Evolutionary conservation across 495 filamentous ascomycete genomes (phyloP), one percentile per base, ranked within the genome.

Genomic region (Filosporella fistucella): DNA sequence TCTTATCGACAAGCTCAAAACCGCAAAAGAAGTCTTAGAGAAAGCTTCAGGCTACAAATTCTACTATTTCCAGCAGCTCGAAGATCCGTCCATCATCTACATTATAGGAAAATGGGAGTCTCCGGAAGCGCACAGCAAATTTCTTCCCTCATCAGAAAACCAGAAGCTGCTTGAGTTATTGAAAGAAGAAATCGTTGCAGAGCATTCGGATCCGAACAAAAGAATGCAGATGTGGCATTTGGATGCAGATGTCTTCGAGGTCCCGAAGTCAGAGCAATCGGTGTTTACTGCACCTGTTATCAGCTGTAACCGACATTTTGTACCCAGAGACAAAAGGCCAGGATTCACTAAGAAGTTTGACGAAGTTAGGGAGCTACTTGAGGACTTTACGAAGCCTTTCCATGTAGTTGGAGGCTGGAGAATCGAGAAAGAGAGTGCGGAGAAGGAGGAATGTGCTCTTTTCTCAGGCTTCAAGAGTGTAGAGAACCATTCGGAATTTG

Each of bases 51-150:
- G 28, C 2, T 16, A 42, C 25, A 16, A 14, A 3, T 52, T 52
- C 26, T 12, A 35, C 14, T 52, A 34, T 36, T 64, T 75, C 38
- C 60, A 65, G 12, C 72, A 76, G 36, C 44, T 71, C 36, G 72
- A 79, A 43, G 69, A 78, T 50, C 68, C 69, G 8, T 54, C 57
- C 2, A 57, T 60, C 11, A 49, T 73, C n/a, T 68, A 79, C 42
- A 56, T 80, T 13, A 58, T 72, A 2, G 75, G 75, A 25, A 65
- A 67, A 18, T 81, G 77, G 78, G 63, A 65, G 12, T 74, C 72
- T 2, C 60, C 69, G 9, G 64, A 55, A 2, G 58, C 66, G 16
- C 78, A 81, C 48, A 42, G 45, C 7, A 56, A 57, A 38, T 64
- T 65, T 37, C 38, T 52, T 6, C 55, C 45, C 38, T 61, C 42